A percentile compares a stretch with the other conserved stretches of the same genome.
Evolutionary conservation across 2,329 filamentous ascomycete species (phyloP).

Genomic region (Sporothrix euskadiensis): DNA sequence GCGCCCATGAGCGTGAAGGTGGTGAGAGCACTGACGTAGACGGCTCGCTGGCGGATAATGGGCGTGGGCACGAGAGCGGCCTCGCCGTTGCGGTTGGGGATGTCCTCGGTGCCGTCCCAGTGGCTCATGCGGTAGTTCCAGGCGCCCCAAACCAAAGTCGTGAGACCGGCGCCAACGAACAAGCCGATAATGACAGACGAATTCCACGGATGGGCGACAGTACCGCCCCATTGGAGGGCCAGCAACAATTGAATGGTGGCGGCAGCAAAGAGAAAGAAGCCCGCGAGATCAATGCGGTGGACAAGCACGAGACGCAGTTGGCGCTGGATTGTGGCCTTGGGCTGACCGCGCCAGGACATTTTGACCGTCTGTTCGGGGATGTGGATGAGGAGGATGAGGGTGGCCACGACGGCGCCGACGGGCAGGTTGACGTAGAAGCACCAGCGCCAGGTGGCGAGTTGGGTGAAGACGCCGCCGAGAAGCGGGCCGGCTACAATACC

Average conservation of each 20-base stretch:
- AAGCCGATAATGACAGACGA: slow-evolving; percentile 41
- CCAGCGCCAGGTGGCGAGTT: slow-evolving; percentile 39
- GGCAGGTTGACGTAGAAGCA: slow-evolving; percentile 40
- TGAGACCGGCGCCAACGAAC: slow-evolving; percentile 40
- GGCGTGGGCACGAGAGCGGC: slow-evolving; percentile 36
- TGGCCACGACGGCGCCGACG: slow-evolving; percentile 37
- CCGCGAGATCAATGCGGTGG: slow-evolving; percentile 29
- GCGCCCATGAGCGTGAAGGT: slow-evolving; percentile 34
- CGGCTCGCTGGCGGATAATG: slow-evolving; percentile 31
- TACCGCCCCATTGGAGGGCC: slow-evolving; percentile 48
- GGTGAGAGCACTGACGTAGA: slow-evolving; percentile 34
- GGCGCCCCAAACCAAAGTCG: slow-evolving; percentile 38
- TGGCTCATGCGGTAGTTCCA: slow-evolving; percentile 38
- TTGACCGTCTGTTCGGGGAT: slow-evolving; percentile 28
- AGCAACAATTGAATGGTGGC: slow-evolving; percentile 47
- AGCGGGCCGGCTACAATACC: slow-evolving; percentile 37
- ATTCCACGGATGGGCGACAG: slow-evolving; percentile 31
- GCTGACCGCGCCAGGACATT: slow-evolving; percentile 32
- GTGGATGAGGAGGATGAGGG: slow-evolving; percentile 32
- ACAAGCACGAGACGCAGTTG: slow-evolving; percentile 16
- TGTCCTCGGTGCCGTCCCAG: not conserved
- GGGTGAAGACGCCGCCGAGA: slow-evolving; percentile 35
- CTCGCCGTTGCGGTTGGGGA: slow-evolving; percentile 34
- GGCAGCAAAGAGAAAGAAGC: slow-evolving; percentile 30
- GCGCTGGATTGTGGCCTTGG: not conserved